Conservation (phyloP, 2,329 filamentous ascomycete species). For the Alternaria gaisen region DNA sequence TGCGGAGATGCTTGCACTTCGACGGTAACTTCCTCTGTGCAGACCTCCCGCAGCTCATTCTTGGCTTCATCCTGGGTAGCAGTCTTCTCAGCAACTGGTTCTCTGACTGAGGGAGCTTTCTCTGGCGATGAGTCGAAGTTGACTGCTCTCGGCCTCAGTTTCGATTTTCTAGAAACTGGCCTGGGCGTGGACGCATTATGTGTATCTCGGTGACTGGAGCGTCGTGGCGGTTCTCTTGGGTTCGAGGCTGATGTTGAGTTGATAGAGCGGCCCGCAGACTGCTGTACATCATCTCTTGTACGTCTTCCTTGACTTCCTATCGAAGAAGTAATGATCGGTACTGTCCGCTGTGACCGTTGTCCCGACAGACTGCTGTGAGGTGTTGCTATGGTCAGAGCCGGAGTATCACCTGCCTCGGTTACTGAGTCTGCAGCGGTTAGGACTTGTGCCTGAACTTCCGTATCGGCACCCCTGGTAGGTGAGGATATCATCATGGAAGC, state of each 20-base stretch:
- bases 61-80: not conserved
- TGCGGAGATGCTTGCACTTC: not conserved
- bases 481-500: slow-evolving; percentile 38
- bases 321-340: slow-evolving; percentile 14
- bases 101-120: slow-evolving; percentile 1
- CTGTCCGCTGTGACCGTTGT: slow-evolving; percentile 12
- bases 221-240: not conserved
- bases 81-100: not conserved
- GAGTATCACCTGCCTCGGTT: not conserved
- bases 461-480: slow-evolving; percentile 1
- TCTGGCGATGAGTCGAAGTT: slow-evolving; percentile 39
- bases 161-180: slow-evolving; percentile 34
- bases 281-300: slow-evolving; percentile 20
- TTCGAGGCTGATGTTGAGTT: not conserved
- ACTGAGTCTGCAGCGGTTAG: not conserved
- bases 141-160: slow-evolving; percentile 29
- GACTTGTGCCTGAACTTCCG: not conserved
- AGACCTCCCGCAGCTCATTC: not conserved
- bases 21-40: not conserved
- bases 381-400: not conserved
- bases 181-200: slow-evolving; percentile 26
- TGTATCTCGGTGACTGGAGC: not conserved
- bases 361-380: slow-evolving; percentile 4
- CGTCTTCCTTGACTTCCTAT: slow-evolving; percentile 1
- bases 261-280: slow-evolving; percentile 26